These are phyloP conservation scores for Hibiscus syriacus DNA, from an alignment of 345 rosid species.

Conservation along the genomic window DNA sequence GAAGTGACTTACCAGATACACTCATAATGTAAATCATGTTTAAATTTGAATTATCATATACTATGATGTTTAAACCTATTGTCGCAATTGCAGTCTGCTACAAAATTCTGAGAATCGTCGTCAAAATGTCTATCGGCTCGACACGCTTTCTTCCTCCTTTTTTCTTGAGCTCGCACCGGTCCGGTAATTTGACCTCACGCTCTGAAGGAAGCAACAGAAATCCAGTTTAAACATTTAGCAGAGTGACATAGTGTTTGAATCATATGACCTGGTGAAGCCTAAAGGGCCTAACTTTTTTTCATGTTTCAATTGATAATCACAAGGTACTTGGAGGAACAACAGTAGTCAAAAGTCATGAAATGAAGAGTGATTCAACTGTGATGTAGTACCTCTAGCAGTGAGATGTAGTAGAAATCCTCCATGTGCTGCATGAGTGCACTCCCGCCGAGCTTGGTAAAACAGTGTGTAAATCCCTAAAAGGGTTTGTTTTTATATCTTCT, in stretches of 20 bases:
- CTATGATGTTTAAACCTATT: too few relatives aligned
- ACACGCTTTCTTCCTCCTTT: conserved; percentile 6
- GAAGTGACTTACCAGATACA: too few relatives aligned
- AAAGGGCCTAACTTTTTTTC: too few relatives aligned
- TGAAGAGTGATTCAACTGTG: too few relatives aligned
- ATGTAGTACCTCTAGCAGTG: conserved; percentile 93
- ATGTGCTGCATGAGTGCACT: conserved; percentile 97
- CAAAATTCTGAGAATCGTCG: not conserved
- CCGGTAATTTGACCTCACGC: conserved; percentile 54
- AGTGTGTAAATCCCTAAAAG: too few relatives aligned
- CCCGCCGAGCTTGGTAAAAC: too few relatives aligned
- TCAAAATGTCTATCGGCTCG: not conserved
- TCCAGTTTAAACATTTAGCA: not conserved
- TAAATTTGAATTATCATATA: too few relatives aligned
- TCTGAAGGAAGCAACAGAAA: conserved; percentile 49
- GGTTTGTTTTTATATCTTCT: too few relatives aligned
- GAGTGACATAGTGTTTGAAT: not conserved
- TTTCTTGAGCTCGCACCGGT: conserved; percentile 14
- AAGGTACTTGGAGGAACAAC: too few relatives aligned
- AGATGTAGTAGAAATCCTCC: conserved; percentile 94
- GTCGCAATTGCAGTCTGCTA: not conserved
- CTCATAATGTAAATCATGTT: too few relatives aligned
- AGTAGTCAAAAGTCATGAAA: too few relatives aligned
- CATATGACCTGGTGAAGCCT: not conserved
- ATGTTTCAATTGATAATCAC: too few relatives aligned